Evolutionary conservation across 73 alveolate genomes (phyloP).

Genomic region (Paramecium sexaurelia): DNA sequence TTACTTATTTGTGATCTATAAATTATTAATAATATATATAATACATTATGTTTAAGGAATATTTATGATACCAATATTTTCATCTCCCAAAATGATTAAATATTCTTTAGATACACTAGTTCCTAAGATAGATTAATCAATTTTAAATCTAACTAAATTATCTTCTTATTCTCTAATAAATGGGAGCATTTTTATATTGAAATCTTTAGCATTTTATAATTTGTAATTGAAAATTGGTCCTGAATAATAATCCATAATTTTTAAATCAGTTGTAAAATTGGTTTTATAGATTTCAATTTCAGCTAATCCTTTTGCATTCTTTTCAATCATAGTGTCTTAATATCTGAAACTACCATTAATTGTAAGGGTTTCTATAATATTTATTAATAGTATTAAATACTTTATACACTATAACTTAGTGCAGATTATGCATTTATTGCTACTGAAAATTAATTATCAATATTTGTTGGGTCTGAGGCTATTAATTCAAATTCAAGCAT

Average conservation of each 20-base stretch:
- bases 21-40: neutral
- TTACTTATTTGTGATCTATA: neutral
- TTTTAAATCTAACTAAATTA: neutral
- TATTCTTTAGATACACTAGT: conserved; percentile 15
- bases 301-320: neutral
- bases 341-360: conserved; percentile 10
- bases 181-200: neutral
- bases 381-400: neutral
- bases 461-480: conserved; percentile 17
- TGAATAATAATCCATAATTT: neutral
- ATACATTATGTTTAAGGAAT: conserved; percentile 18
- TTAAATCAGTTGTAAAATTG: neutral
- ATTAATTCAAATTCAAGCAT: conserved; percentile 1
- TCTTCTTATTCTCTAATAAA: neutral
- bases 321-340: conserved; percentile 31
- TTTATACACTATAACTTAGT: neutral
- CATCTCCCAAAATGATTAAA: conserved; percentile 27
- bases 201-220: neutral
- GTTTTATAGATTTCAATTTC: neutral
- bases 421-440: conserved; percentile 2
- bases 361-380: neutral
- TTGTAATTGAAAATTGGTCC: conserved; percentile 10
- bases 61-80: neutral
- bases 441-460: conserved; percentile 5
- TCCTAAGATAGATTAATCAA: neutral